Evolutionary conservation across 2,329 filamentous ascomycete species (phyloP).

Genomic region (Coniochaeta sp.): DNA sequence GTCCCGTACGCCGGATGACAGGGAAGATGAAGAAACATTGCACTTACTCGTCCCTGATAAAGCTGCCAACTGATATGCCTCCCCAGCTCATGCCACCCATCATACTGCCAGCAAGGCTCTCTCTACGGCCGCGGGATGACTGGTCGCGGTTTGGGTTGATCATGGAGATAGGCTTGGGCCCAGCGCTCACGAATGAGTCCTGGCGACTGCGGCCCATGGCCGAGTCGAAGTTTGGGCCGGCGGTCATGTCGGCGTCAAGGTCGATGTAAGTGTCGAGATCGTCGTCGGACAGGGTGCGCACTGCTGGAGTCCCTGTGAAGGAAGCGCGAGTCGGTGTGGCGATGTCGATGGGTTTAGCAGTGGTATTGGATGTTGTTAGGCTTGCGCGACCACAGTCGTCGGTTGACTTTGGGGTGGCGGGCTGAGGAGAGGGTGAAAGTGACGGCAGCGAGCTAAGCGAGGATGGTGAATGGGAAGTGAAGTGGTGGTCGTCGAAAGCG

Average conservation of each 20-base stretch:
- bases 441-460: conserved; percentile 22
- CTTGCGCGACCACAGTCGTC: conserved; percentile 14
- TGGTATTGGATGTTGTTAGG: conserved; percentile 11
- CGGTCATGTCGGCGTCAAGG: conserved; percentile 45
- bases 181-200: conserved; percentile 59
- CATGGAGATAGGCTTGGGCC: conserved; percentile 60
- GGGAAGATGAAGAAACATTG: conserved; percentile 4
- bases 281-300: conserved; percentile 8
- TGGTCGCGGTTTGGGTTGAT: conserved; percentile 55
- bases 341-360: conserved; percentile 28
- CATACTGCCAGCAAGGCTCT: conserved; percentile 56
- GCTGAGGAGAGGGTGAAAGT: conserved; percentile 33
- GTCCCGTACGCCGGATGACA: not conserved
- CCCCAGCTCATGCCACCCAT: conserved; percentile 94
- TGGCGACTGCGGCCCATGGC: conserved; percentile 51
- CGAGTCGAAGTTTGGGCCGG: conserved; percentile 50
- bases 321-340: conserved; percentile 16
- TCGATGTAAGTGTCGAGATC: conserved; percentile 13
- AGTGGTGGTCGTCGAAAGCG: conserved; percentile 12
- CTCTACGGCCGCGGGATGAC: conserved; percentile 49
- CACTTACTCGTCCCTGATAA: conserved; percentile 94
- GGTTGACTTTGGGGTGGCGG: conserved; percentile 32
- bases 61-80: conserved; percentile 90
- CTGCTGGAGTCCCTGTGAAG: conserved; percentile 13
- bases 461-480: conserved; percentile 17